Evolutionary conservation across 148 eudicot genomes (phyloP), one percentile per base, ranked within the genome.

Genomic region (Agrostemma githago): DNA sequence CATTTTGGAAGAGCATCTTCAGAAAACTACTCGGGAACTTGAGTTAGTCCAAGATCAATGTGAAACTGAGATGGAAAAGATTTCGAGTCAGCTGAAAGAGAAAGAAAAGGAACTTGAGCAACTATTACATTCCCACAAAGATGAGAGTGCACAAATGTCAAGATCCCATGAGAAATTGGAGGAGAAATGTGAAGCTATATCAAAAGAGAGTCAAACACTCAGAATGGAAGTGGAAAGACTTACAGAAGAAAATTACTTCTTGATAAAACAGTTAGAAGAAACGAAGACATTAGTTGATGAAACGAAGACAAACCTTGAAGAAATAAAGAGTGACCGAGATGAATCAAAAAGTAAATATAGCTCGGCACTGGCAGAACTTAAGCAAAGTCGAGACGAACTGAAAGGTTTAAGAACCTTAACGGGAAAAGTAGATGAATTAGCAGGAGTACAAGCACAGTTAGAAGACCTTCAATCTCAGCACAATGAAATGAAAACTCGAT

Each of bases 1-100:
- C 60, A 73, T 56, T 74, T 79, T 91, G 14, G 87, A 91, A 80
- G 88, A 86, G 71, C 51, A 69, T 67, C 90, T 94, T 58, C 87
- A 76, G 76, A 85, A 87, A 73, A 84, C 88, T 37, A 72, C 81
- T 70, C 84, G 79, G 68, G 92, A 92, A 66, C 78, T 90, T 69
- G 74, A 72, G 57, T 70, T 66, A 71, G 75, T 79, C 19, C 87
- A 84, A 77, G 83, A 83, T 43, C 70, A 73, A 56, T 77, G 81
- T 66, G 81, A 82, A 75, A 63, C 56, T 72, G 79, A 86, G 80
- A 73, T 86, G 70, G 81, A 79, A 76, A 86, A 84, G 74, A 81
- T 84, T 58, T 77, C 79, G 38, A 75, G 70, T 21, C 83, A 85
- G 65, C 80, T 75, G 65, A 72, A 37, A 51, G 83, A 72, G 79